Evolutionary conservation across 129 eudicot genomes (phyloP).

Genomic region (Rutidosis leptorrhynchoides): DNA sequence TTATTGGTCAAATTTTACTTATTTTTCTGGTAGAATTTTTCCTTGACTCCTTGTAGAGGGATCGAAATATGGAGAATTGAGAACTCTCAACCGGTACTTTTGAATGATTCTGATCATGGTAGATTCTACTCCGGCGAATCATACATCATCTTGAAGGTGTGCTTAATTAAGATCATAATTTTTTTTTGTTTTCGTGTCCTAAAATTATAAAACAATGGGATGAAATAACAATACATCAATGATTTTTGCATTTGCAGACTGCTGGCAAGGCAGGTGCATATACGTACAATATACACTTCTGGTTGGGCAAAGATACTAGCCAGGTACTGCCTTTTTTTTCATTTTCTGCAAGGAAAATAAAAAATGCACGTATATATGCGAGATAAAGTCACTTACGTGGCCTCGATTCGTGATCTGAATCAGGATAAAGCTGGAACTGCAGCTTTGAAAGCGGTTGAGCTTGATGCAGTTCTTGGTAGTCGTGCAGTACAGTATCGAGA

Average conservation of each 20-base stretch:
- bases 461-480: slow-evolving; percentile 88
- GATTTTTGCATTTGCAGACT: slow-evolving; percentile 49
- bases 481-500: slow-evolving; percentile 90
- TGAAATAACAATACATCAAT: slow-evolving; percentile 7
- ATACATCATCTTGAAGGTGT: slow-evolving; percentile 85
- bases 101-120: slow-evolving; percentile 76
- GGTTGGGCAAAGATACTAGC: slow-evolving; percentile 96
- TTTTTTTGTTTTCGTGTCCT: neutral
- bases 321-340: slow-evolving; percentile 47
- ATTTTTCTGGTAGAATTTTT: slow-evolving; percentile 18
- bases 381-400: slow-evolving; percentile 9
- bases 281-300: slow-evolving; percentile 68
- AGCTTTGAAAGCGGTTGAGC: slow-evolving; percentile 89
- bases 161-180: slow-evolving; percentile 15
- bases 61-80: slow-evolving; percentile 91
- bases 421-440: slow-evolving; percentile 97
- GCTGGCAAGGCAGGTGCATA: slow-evolving; percentile 82
- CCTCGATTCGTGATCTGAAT: slow-evolving; percentile 8
- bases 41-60: slow-evolving; percentile 71
- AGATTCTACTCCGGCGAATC: slow-evolving; percentile 79
- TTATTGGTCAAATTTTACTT: neutral
- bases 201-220: neutral
- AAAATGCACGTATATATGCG: neutral
- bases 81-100: slow-evolving; percentile 69
- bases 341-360: neutral